Evolutionary conservation across 2,329 filamentous ascomycete genomes (phyloP), one percentile per base, ranked within the genome.

Genomic region (Colletotrichum sojae): DNA sequence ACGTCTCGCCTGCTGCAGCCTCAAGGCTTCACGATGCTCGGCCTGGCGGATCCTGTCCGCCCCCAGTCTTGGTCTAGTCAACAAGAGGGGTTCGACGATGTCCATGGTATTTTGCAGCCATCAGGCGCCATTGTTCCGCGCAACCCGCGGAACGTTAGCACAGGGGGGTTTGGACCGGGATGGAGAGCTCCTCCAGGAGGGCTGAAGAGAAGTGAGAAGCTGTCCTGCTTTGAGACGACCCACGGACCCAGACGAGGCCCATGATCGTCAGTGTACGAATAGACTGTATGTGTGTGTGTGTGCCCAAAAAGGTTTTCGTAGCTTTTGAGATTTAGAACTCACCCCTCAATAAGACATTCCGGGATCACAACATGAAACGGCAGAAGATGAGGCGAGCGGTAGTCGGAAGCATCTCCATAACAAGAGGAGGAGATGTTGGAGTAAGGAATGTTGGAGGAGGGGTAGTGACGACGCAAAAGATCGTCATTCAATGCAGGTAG

Each of bases 1-100:
- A 31, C 18, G 65, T 68, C 54, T 64, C 65, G 61, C n/a, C 65
- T 59, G 49, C 65, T 68, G 65, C 61, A 68, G 65, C 54, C 65
- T 65, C 20, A 40, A 68, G 54, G 53, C 48, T 65, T 68, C 54
- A 12, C 18, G 51, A 16, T 20, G 36, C 25, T 36, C 53, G 27
- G 15, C 18, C 15, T 13, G 31, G 39, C 25, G 40, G 13, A 49
- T 20, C 10, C 2, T 36, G 31, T 36, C 31, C 31, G 22, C 20
- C 20, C 51, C 45, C 25, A n/a, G 45, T 39, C 52, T 53, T 39
- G 45, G 43, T 36, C 12, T n/a, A 22, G 58, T 55, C 31, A 49
- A 39, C 49, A 55, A 39, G 58, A 55, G 49, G 25, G 45, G 36
- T 59, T 25, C 8, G 10, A 36, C 31, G 5, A 45, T 31, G 40